Base-by-base conservation (phyloP, 2,329 filamentous ascomycete species). In the Diaporthe longicolla region DNA sequence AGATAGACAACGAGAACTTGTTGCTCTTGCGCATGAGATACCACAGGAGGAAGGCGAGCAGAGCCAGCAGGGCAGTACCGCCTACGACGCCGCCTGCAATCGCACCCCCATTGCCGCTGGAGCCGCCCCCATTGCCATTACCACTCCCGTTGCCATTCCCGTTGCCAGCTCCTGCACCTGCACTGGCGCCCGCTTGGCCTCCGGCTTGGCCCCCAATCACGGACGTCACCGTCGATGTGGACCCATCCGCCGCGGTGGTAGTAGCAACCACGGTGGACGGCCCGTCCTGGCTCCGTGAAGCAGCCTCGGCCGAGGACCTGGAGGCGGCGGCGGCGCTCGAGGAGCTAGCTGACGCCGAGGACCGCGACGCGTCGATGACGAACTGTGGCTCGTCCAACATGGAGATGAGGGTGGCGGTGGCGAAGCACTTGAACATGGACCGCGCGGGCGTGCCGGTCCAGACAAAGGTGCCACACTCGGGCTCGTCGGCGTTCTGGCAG, bases 401-500 rank as follows among this genome's bases (percentile, higher is more conserved):
- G 13, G 80, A 79, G 40, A 83, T 63, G 40, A 83, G 73, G 0
- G 79, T 78, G 0, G 79, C 73, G 0, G 73, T 73, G 15, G 76
- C 73, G 71, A 80, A 79, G 74, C 84, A 85, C 19, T 81, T 79
- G 74, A 81, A 84, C 82, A 84, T 84, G 71, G 78, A 82, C 26
- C 80, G 80, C 5, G 77, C 70, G 0, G 83, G 79, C 1, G 76
- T 24, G 54, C 81, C 82, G 0, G 81, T 80, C 83, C 83, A 85
- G 61, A 84, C 69, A 71, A 81, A 83, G 0, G 82, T 84, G 4
- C 80, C 81, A 76, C 84, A 85, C 15, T 80, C 81, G 1, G 37
- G 59, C 45, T 21, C 29, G 52, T 40, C 40, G 45, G 48, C 45
- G 21, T 80, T 81, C 77, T 78, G 83, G 81, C 83, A 85, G 77